These are phyloP conservation scores for Epichloe uncinata DNA, from an alignment of 2,329 filamentous ascomycete genomes.

Conservation along the genomic window DNA sequence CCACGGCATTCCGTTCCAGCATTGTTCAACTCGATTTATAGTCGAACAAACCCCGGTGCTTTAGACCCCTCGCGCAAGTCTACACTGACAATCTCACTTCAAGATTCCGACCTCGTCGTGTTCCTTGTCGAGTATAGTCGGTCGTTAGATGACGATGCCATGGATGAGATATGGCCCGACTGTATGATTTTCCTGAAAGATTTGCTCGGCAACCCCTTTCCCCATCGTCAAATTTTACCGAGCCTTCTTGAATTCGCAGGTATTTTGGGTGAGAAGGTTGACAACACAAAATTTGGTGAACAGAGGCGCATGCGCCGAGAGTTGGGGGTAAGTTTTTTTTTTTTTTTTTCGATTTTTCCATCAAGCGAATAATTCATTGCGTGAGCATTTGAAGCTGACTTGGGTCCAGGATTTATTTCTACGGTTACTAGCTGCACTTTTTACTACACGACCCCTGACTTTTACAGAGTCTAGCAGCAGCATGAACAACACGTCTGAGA, in stretches of 20 bases:
- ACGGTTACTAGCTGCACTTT: conserved; percentile 79
- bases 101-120: conserved; percentile 69
- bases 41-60: conserved; percentile 72
- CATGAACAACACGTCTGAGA: conserved; percentile 24
- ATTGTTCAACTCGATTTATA: conserved; percentile 93
- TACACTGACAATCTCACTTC: conserved; percentile 72
- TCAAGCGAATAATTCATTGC: too few relatives aligned
- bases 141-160: conserved; percentile 88
- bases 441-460: conserved; percentile 72
- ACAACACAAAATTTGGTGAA: conserved; percentile 95
- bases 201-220: conserved; percentile 83
- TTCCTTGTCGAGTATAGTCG: conserved; percentile 85
- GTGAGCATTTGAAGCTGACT: not conserved
- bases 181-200: conserved; percentile 86
- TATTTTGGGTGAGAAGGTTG: conserved; percentile 85
- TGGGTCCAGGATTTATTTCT: conserved; percentile 67
- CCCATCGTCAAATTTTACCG: conserved; percentile 81
- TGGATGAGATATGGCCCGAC: conserved; percentile 96
- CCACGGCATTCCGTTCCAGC: conserved; percentile 88
- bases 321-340: conserved; percentile 49
- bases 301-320: conserved; percentile 85
- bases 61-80: conserved; percentile 73
- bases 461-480: conserved; percentile 42
- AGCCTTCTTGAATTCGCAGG: conserved; percentile 78
- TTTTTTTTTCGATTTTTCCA: too few relatives aligned